Evolutionary conservation across 2,329 filamentous ascomycete species (phyloP), one percentile per base, ranked within the genome.

Genomic region (Rutstroemia sp.): DNA sequence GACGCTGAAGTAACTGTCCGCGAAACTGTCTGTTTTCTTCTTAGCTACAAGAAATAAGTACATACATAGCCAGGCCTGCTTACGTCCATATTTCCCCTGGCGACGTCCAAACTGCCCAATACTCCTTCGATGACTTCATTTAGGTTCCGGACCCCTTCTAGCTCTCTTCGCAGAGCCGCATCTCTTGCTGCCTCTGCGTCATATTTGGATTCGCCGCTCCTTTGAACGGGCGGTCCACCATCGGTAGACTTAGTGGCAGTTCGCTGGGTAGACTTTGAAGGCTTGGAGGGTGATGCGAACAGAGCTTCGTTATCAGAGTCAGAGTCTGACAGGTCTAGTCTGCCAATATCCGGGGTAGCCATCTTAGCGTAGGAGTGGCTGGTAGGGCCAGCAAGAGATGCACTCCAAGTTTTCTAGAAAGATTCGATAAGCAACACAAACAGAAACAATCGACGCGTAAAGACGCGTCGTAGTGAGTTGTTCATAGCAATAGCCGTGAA

Each of bases 71-170:
- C 25, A 45, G 17, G 16, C 52, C 56, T 54, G 30, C 78, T 56
- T 75, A 88, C 86, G 65, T 83, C 77, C 88, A 94, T 94, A 71
- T 92, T 92, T 56, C 79, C 81, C 66, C 83, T 86, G 23, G 88
- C 85, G 60, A 83, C 82, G 63, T 87, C 82, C 21, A 94, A 75
- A 45, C 86, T 89, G 34, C 80, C 78, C 25, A 91, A 80, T 27
- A 92, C 83, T 21, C 82, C 82, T 70, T 96, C 90, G 58, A 99
- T 89, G 42, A 91, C 86, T 64, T 85, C 80, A 72, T 99, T 99
- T 69, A 97, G 88, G 64, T 87, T 87, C 57, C 87, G 84, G 34
- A 99, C 85, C 48, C 86, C 88, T 60, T 91, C 85, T 27, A 97
- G 75, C 72, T 99, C 94, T 55, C 81, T 84, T 16, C 82, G 85